Percentiles rank a stretch among this genome's conserved stretches.
These are phyloP conservation scores for Acacia confusa DNA, from an alignment of 306 rosid genomes.

Conservation along the genomic window DNA sequence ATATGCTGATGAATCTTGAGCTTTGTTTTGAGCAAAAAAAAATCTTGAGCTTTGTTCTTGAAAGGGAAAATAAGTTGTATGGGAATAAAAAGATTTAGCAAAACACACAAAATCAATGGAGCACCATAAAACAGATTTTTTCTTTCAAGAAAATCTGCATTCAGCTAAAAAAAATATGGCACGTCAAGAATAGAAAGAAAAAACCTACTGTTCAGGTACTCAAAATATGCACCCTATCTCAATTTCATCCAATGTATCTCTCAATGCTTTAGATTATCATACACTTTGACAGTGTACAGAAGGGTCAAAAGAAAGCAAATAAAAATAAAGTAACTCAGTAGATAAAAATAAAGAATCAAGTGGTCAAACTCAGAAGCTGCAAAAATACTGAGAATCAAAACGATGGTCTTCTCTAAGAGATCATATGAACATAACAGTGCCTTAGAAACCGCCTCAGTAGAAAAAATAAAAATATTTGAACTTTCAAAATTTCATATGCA, in stretches of 20 bases:
- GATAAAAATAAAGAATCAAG: background rate
- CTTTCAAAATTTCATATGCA: background rate
- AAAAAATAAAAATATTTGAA: background rate
- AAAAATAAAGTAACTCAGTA: too few species aligned
- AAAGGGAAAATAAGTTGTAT: background rate
- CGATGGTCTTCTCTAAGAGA: background rate
- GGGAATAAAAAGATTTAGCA: background rate
- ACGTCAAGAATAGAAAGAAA: background rate
- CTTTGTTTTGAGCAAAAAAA: too few species aligned
- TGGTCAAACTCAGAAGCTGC: background rate
- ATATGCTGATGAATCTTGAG: background rate
- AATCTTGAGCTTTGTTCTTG: background rate
- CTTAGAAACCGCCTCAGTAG: background rate
- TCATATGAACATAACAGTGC: slow-evolving; percentile 9
- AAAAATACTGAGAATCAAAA: background rate
- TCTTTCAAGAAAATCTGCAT: background rate
- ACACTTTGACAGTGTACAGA: background rate
- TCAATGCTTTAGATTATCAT: background rate
- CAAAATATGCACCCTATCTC: background rate
- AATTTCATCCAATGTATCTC: background rate
- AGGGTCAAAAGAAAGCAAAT: background rate
- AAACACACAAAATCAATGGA: background rate
- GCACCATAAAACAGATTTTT: background rate
- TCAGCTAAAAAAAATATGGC: background rate
- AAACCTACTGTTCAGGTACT: background rate